A percentile compares a stretch with the other conserved stretches of the same genome.
These are phyloP conservation scores for Dioszegia aurantiaca DNA, from an alignment of 768 basidiomycete species.

Conservation along the genomic window DNA sequence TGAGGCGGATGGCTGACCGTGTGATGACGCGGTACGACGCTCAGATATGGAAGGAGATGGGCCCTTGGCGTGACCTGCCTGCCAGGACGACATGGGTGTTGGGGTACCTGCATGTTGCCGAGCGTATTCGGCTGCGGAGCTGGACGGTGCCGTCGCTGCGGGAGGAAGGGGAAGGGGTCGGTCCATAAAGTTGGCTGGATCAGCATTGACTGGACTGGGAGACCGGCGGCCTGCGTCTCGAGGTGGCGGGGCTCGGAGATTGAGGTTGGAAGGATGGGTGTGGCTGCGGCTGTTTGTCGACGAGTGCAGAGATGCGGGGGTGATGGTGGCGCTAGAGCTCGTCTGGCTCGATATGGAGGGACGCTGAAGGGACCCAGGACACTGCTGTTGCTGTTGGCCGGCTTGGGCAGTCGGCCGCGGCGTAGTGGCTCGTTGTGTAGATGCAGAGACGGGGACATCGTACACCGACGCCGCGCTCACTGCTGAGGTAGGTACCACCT, in stretches of 20 bases:
- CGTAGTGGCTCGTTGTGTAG: conserved; percentile 6
- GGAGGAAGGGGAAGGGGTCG: conserved; percentile 42
- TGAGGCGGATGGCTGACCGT: conserved; percentile 1
- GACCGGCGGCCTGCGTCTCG: conserved; percentile 35
- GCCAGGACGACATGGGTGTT: conserved; percentile 15
- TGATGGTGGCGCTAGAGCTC: conserved; percentile 28
- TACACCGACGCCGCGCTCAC: conserved; percentile 24
- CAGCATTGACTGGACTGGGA: conserved; percentile 37
- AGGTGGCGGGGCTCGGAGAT: conserved; percentile 38
- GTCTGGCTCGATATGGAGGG: conserved; percentile 10
- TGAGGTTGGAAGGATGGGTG: conserved; percentile 20
- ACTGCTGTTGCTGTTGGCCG: neutral
- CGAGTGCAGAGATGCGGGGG: conserved; percentile 11
- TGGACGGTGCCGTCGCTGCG: conserved; percentile 21
- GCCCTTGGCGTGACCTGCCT: conserved; percentile 21
- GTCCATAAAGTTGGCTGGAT: conserved; percentile 33
- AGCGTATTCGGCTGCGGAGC: conserved; percentile 42
- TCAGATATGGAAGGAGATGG: conserved; percentile 20
- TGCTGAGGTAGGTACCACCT: neutral
- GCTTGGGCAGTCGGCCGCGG: conserved; percentile 2
- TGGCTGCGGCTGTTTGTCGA: conserved; percentile 12
- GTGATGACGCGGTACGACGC: neutral
- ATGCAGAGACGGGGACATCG: conserved; percentile 5
- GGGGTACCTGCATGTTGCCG: conserved; percentile 15
- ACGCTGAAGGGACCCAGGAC: conserved; percentile 2